A percentile compares a stretch with the other conserved stretches of the same genome.
phyloP scores from a whole-genome alignment of 169 alveolate species.

The Plasmodium ovale region DNA sequence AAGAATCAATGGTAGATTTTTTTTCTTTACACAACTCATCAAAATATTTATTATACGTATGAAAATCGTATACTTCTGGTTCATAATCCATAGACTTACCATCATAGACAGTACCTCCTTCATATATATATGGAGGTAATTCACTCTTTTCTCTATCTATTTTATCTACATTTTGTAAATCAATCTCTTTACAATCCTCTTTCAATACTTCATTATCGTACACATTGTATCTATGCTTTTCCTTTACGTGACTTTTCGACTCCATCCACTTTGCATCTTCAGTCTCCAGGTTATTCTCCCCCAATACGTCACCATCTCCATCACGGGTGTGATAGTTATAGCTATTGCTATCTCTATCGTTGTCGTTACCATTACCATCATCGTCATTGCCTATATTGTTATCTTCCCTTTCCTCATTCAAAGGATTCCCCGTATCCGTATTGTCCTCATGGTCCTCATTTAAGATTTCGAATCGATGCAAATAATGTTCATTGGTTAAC shows the following conservation, averaged over 20 bases:
- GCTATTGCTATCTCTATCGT: background rate
- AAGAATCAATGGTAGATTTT: slow-evolving; percentile 45
- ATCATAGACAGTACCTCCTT: slow-evolving; percentile 57
- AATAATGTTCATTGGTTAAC: no score
- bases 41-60: slow-evolving; percentile 74
- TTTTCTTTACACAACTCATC: slow-evolving; percentile 72
- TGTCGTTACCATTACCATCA: background rate
- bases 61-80: slow-evolving; percentile 76
- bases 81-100: slow-evolving; percentile 50
- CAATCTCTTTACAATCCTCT: slow-evolving; percentile 33
- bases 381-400: slow-evolving; percentile 7
- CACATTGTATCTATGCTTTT: slow-evolving; percentile 60
- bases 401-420: no score
- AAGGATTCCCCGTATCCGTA: no score
- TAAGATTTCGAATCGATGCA: no score
- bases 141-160: slow-evolving; percentile 42
- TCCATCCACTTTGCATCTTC: slow-evolving; percentile 17
- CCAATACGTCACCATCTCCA: background rate
- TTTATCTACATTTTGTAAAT: slow-evolving; percentile 51
- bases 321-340: background rate
- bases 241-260: slow-evolving; percentile 14
- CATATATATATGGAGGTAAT: slow-evolving; percentile 71
- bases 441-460: no score
- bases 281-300: background rate
- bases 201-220: slow-evolving; percentile 40